Percentiles rank a stretch among this genome's conserved stretches.
Conservation (phyloP, 2,329 filamentous ascomycete species). For the Epichloe gansuensis region DNA sequence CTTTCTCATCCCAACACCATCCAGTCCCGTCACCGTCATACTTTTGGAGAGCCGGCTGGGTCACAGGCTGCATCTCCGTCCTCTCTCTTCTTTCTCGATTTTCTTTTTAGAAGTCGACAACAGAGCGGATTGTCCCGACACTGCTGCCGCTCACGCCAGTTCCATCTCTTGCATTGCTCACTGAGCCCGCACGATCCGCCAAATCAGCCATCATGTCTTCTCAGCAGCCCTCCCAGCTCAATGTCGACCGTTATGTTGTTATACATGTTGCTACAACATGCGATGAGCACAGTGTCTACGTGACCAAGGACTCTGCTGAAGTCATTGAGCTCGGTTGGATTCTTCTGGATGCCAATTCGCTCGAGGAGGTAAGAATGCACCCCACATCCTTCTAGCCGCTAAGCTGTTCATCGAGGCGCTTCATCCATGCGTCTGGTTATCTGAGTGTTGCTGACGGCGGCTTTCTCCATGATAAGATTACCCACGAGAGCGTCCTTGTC, state of each 20-base stretch:
- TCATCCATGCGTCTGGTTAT: background rate
- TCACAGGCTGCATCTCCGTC: slow-evolving; percentile 23
- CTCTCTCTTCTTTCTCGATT: slow-evolving; percentile 11
- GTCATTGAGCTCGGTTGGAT: slow-evolving; percentile 99
- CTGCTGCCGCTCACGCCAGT: slow-evolving; percentile 6
- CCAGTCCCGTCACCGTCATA: slow-evolving; percentile 12
- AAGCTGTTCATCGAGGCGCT: slow-evolving; percentile 3
- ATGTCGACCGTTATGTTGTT: slow-evolving; percentile 91
- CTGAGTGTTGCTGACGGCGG: slow-evolving; percentile 8
- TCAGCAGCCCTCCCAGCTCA: slow-evolving; percentile 42
- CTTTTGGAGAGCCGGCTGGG: slow-evolving; percentile 21
- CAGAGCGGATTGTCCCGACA: slow-evolving; percentile 8
- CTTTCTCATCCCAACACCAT: slow-evolving; percentile 13
- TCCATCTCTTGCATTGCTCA: slow-evolving; percentile 8
- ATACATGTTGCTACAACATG: slow-evolving; percentile 98
- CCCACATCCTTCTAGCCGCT: background rate
- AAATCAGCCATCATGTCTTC: slow-evolving; percentile 24
- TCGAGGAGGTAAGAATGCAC: slow-evolving; percentile 66
- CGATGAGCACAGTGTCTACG: slow-evolving; percentile 98
- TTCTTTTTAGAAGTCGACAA: slow-evolving; percentile 10
- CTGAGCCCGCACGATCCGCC: slow-evolving; percentile 9
- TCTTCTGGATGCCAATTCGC: slow-evolving; percentile 77
- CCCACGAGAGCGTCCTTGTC: slow-evolving; percentile 90
- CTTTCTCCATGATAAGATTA: slow-evolving; percentile 47
- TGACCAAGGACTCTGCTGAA: slow-evolving; percentile 97